phyloP scores from a whole-genome alignment of 306 rosid species.

The Fragaria iinumae region DNA sequence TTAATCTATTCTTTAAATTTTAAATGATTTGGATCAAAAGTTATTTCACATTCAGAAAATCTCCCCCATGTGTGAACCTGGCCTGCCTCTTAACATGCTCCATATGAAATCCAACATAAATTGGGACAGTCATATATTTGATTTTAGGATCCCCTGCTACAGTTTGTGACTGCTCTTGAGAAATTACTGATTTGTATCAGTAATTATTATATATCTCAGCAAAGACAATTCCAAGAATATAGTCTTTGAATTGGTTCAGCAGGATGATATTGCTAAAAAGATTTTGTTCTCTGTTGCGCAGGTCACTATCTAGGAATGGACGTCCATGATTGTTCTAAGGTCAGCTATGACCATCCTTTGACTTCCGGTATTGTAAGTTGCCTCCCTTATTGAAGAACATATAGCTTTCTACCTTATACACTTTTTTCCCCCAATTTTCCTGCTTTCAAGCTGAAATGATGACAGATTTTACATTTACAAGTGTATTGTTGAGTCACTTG shows the following conservation, averaged over 20 bases:
- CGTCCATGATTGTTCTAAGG: constrained; percentile 75
- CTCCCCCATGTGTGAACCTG: background rate
- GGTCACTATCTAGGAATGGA: constrained; percentile 98
- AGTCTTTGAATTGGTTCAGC: constrained; percentile 12
- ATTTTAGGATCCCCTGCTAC: background rate
- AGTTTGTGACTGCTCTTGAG: background rate
- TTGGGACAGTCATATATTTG: background rate
- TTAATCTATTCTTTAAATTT: background rate
- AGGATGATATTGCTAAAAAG: background rate
- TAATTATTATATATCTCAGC: background rate
- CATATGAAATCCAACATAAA: background rate
- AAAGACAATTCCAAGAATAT: background rate
- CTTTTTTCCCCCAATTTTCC: background rate
- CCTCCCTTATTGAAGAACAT: constrained; percentile 29
- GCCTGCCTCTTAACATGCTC: background rate
- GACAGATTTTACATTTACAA: background rate
- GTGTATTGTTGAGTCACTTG: background rate
- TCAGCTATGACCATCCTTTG: constrained; percentile 61
- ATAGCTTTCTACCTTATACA: background rate
- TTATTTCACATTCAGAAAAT: background rate
- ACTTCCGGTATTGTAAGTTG: constrained; percentile 96
- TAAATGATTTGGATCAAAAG: background rate
- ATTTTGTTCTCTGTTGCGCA: constrained; percentile 22
- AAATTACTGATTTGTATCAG: background rate
- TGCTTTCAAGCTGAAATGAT: background rate